Percentiles rank a stretch among this genome's conserved stretches.
These are phyloP conservation scores for Scheffersomyces stambukii DNA, from an alignment of 1,139 yeast genomes.

Conservation along the genomic window DNA sequence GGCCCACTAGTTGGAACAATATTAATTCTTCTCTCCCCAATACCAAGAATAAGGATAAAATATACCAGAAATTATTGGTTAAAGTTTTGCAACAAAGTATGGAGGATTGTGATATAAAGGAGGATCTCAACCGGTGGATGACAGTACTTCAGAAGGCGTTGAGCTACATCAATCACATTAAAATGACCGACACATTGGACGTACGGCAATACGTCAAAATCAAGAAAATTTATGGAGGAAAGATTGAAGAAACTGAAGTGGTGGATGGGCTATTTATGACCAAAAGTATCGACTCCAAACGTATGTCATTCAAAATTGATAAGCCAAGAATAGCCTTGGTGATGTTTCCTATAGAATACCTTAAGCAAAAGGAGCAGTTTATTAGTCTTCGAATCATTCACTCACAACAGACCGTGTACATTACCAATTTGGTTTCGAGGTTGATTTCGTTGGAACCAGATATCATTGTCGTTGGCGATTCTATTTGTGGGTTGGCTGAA, in stretches of 20 bases:
- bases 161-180: constrained; percentile 23
- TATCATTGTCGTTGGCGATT: constrained; percentile 73
- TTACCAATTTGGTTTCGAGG: constrained; percentile 76
- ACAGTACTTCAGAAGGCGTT: constrained; percentile 22
- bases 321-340: constrained; percentile 78
- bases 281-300: constrained; percentile 74
- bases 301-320: constrained; percentile 62
- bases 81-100: constrained; percentile 61
- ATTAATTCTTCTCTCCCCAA: too few relatives aligned
- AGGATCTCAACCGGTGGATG: constrained; percentile 41
- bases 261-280: constrained; percentile 84
- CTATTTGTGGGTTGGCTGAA: constrained; percentile 81
- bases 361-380: constrained; percentile 66
- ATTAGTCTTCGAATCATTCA: constrained; percentile 80
- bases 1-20: too few relatives aligned
- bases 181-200: constrained; percentile 70
- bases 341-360: constrained; percentile 87
- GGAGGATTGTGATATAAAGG: constrained; percentile 46
- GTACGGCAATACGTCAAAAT: constrained; percentile 84
- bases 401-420: constrained; percentile 84
- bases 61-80: constrained; percentile 23
- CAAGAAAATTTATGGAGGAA: constrained; percentile 78
- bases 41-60: constrained; percentile 10
- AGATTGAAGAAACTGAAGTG: constrained; percentile 53
- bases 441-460: constrained; percentile 76